Evolutionary conservation across 73 alveolate genomes (phyloP), one percentile per base, ranked within the genome.

Genomic region (Blepharisma stoltei): DNA sequence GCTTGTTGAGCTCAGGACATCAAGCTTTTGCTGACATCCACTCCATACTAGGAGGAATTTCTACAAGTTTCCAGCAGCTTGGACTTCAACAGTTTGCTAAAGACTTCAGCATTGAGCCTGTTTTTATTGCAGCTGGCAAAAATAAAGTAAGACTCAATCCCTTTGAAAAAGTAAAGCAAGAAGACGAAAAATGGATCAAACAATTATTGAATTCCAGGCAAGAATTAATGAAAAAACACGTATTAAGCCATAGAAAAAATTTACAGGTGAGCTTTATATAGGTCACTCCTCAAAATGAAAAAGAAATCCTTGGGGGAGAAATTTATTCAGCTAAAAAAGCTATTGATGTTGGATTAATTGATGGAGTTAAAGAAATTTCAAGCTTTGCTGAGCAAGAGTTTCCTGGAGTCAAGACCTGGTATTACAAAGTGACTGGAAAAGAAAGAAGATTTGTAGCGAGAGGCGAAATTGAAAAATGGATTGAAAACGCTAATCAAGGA

Each of bases 221-320:
- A n/a, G 67, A 52, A 52, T 14, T n/a, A 52, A n/a, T 52, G 32
- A 52, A 52, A 52, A 52, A 52, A 20, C 67, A 52, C 23, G 67
- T 52, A 0, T 20, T n/a, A 52, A 52, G 23, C 3, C 23, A 52
- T 2, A 52, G 67, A 52, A 32, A 32, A 32, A 32, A 32, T 32
- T 32, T 32, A 3, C 41, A 32, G 41, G 41, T 32, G 41, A 32
- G 41, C 41, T 32, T 32, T 32, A 32, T 32, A 32, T 32, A 32
- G 41, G 41, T 32, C 3, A 43, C 0, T 69, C 18, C 11, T 7
- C 20, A 69, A n/a, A 69, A 43, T n/a, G 65, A 69, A 69, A 25
- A 9, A 9, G 27, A 38, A 43, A 53, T 43, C 5, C 55, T 69
- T 11, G 79, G 65, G 3, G 79, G 79, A 37, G 65, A 69, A n/a